phyloP scores from a whole-genome alignment of 345 rosid genomes.

The Rhodamnia rubescens region DNA sequence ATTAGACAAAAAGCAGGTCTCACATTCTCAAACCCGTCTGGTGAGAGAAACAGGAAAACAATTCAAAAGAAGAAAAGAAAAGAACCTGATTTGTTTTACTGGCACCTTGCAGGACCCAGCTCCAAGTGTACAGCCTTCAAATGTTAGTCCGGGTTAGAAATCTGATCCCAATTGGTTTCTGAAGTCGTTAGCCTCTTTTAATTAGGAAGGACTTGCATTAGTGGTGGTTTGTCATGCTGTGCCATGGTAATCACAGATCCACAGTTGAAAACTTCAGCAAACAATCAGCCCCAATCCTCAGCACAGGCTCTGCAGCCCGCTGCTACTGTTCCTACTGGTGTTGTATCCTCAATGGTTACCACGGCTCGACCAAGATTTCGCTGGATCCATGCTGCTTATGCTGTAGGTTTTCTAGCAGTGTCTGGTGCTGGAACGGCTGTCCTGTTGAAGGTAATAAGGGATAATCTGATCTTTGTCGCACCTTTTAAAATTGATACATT shows the following conservation, averaged over 20 bases:
- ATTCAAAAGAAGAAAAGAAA: neutral
- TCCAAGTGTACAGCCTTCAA: slow-evolving; percentile 56
- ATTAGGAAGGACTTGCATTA: neutral
- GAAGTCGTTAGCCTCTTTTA: neutral
- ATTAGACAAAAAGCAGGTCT: neutral
- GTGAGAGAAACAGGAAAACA: neutral
- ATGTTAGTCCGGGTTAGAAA: slow-evolving; percentile 42
- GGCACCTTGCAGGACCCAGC: slow-evolving; percentile 53
- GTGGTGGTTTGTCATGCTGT: neutral
- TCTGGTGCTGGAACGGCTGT: slow-evolving; percentile 88
- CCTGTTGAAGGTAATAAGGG: slow-evolving; percentile 53
- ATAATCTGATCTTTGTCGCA: neutral
- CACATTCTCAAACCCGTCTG: neutral
- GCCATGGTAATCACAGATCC: slow-evolving; percentile 25
- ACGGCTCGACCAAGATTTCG: slow-evolving; percentile 29
- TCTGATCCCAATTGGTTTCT: neutral
- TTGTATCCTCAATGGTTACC: slow-evolving; percentile 20
- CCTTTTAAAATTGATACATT: neutral
- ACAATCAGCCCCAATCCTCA: slow-evolving; percentile 38
- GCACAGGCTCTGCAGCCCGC: slow-evolving; percentile 45
- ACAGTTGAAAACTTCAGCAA: slow-evolving; percentile 38
- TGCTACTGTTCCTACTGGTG: slow-evolving; percentile 38
- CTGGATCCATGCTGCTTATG: slow-evolving; percentile 80
- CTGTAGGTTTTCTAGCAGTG: slow-evolving; percentile 69
- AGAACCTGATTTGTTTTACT: neutral